Percentiles rank a stretch among this genome's conserved stretches.
These are phyloP conservation scores for Claviceps purpurea DNA, from an alignment of 2,329 filamentous ascomycete genomes.

Conservation along the genomic window DNA sequence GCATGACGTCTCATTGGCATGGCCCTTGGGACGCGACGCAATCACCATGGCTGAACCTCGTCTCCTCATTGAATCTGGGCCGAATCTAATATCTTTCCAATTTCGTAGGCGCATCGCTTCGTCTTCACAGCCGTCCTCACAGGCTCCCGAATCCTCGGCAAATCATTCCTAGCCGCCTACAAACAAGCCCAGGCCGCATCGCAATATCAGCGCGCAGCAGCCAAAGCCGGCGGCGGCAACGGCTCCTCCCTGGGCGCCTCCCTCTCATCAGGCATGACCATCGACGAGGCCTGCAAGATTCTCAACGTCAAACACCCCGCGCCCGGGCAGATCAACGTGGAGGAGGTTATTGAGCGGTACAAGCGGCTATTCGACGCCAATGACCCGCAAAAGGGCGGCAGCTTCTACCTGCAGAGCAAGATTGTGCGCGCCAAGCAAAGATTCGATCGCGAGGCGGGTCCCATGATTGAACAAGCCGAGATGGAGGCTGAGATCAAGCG, in stretches of 20 bases:
- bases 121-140: constrained; percentile 85
- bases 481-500: constrained; percentile 67
- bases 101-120: constrained; percentile 70
- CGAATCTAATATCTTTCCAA: constrained; percentile 7
- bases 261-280: constrained; percentile 61
- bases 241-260: constrained; percentile 39
- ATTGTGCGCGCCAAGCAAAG: constrained; percentile 81
- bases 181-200: constrained; percentile 84
- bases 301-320: constrained; percentile 81
- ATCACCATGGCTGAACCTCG: too few relatives aligned
- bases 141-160: constrained; percentile 81
- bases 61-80: background rate
- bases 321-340: constrained; percentile 61
- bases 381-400: constrained; percentile 88
- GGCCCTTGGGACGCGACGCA: too few relatives aligned
- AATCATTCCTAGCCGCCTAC: constrained; percentile 88
- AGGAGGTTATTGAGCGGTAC: constrained; percentile 72
- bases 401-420: constrained; percentile 98
- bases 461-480: constrained; percentile 55
- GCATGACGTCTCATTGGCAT: background rate
- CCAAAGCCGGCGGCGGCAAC: constrained; percentile 44
- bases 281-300: constrained; percentile 95
- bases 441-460: constrained; percentile 74
- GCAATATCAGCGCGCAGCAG: constrained; percentile 63
- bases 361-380: constrained; percentile 92